Percentiles rank a stretch among this genome's conserved stretches.
Evolutionary conservation across 139 green algal species (phyloP).

Genomic region (Eudorina sp.): DNA sequence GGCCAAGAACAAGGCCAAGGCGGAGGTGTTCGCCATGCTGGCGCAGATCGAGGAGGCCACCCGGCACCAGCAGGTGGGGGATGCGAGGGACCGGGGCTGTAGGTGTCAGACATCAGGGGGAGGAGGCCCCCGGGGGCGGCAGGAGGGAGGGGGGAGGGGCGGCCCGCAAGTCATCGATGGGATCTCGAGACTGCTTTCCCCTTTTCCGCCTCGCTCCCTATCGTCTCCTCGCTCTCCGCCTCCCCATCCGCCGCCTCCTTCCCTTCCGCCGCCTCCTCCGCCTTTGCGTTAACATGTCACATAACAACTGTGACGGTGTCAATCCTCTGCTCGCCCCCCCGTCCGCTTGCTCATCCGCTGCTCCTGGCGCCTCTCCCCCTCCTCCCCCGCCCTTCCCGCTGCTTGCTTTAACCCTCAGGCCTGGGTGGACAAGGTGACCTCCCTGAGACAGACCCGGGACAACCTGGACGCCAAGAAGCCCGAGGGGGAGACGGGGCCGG

Average conservation of each 20-base stretch:
- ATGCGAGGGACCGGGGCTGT: not conserved
- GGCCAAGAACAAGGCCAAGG: slow-evolving; percentile 57
- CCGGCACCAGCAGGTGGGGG: slow-evolving; percentile 48
- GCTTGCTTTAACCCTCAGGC: not conserved
- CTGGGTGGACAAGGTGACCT: slow-evolving; percentile 19
- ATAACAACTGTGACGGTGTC: no score
- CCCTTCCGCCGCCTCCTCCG: no score
- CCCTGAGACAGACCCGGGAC: slow-evolving; percentile 1
- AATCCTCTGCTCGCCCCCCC: no score
- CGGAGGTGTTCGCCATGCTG: slow-evolving; percentile 59
- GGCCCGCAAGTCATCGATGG: no score
- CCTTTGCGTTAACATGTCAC: no score
- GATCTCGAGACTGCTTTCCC: no score
- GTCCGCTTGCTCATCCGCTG: not conserved
- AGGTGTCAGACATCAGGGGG: no score
- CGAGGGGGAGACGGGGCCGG: not conserved
- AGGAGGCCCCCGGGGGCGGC: no score
- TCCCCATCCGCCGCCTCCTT: no score
- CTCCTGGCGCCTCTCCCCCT: not conserved
- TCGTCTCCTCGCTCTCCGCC: no score
- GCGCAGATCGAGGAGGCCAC: slow-evolving; percentile 53
- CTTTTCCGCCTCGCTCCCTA: no score
- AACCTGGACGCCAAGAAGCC: not conserved
- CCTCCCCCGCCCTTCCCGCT: not conserved
- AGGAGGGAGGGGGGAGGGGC: no score